These are phyloP conservation scores for Geotrichum europaeum DNA, from an alignment of 1,139 yeast genomes.

Conservation along the genomic window DNA sequence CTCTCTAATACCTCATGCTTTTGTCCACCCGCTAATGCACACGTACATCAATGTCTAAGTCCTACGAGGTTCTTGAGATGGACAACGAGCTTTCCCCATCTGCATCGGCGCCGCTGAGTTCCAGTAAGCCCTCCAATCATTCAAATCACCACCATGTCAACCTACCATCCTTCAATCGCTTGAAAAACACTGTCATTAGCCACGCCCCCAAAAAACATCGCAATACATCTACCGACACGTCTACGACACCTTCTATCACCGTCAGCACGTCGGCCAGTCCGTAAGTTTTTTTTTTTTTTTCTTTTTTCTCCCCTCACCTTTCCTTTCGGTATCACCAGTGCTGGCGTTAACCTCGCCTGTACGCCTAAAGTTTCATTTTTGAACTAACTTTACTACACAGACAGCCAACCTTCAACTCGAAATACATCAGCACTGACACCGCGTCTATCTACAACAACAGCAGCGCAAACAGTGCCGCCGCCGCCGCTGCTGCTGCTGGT, in stretches of 20 bases:
- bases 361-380: background rate
- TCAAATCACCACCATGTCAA: background rate
- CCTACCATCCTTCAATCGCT: background rate
- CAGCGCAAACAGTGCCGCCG: constrained; percentile 1
- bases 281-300: background rate
- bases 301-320: background rate
- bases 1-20: background rate
- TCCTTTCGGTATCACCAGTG: background rate
- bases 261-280: background rate
- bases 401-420: constrained; percentile 11
- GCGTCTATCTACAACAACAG: constrained; percentile 8
- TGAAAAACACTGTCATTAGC: background rate
- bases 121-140: background rate
- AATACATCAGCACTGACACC: constrained; percentile 10
- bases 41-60: background rate
- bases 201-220: background rate
- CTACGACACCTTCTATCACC: background rate
- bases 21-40: background rate
- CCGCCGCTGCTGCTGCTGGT: background rate
- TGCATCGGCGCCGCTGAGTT: background rate
- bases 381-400: background rate
- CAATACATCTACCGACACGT: background rate
- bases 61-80: background rate
- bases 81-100: background rate
- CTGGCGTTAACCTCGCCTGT: background rate